phyloP scores from a whole-genome alignment of 352 stramenopile genomes.

The Globisporangium megalacanthum region DNA sequence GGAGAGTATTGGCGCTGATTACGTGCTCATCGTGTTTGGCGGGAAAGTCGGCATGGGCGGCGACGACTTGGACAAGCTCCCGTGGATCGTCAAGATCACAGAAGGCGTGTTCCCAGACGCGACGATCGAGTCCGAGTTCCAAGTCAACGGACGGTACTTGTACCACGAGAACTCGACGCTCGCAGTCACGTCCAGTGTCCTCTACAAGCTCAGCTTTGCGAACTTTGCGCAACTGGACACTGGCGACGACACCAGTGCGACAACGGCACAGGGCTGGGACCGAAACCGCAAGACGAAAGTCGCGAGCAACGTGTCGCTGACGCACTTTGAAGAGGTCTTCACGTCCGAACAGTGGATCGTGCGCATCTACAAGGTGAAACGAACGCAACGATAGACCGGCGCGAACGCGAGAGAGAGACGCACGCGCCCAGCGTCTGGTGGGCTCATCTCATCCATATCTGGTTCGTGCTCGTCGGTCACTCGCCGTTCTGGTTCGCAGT shows the following conservation, averaged over 20 bases:
- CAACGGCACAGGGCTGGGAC: constrained; percentile 53
- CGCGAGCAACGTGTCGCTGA: constrained; percentile 58
- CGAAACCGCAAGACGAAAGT: constrained; percentile 55
- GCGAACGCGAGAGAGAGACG: neutral
- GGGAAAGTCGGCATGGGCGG: constrained; percentile 58
- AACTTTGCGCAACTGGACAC: constrained; percentile 52
- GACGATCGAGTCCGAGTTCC: constrained; percentile 83
- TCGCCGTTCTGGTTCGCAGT: constrained; percentile 11
- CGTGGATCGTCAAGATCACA: constrained; percentile 92
- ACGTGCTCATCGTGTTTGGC: constrained; percentile 75
- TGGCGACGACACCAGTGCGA: constrained; percentile 16
- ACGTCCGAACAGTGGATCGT: constrained; percentile 92
- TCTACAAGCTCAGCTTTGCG: constrained; percentile 92
- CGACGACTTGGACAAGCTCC: constrained; percentile 93
- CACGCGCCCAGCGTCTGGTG: neutral
- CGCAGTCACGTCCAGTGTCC: constrained; percentile 80
- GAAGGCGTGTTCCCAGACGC: constrained; percentile 79
- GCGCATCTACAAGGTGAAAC: constrained; percentile 86
- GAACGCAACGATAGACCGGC: neutral
- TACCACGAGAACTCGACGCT: constrained; percentile 65
- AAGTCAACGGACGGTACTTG: constrained; percentile 62
- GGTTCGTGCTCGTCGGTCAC: neutral
- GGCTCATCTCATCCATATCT: neutral
- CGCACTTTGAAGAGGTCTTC: constrained; percentile 89
- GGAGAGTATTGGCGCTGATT: constrained; percentile 71